These are phyloP conservation scores for Leccinum variabile DNA, from an alignment of 1,284 basidiomycete genomes.

Conservation along the genomic window DNA sequence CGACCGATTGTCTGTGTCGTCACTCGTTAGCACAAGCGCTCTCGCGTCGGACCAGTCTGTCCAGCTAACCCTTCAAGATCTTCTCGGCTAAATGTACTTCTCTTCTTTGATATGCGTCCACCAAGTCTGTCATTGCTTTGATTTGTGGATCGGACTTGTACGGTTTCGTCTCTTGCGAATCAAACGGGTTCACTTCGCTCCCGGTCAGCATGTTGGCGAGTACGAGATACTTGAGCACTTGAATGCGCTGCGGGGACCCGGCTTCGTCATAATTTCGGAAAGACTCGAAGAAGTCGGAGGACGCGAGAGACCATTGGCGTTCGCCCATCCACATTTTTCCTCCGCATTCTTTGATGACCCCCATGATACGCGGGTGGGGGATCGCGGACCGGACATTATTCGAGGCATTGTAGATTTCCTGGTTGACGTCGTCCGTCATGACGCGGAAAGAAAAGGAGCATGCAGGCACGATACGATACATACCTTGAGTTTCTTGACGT, in stretches of 20 bases:
- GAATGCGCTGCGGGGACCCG: slow-evolving; percentile 93
- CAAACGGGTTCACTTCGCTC: slow-evolving; percentile 98
- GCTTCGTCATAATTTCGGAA: slow-evolving; percentile 99
- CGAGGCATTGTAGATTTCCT: slow-evolving; percentile 97
- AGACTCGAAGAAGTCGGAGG: slow-evolving; percentile 97
- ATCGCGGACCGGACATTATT: slow-evolving; percentile 94
- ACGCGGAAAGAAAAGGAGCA: not conserved
- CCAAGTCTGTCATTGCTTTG: slow-evolving; percentile 96
- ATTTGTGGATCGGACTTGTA: slow-evolving; percentile 98
- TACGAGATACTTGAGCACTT: slow-evolving; percentile 98
- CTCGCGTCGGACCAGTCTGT: not conserved
- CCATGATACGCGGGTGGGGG: slow-evolving; percentile 98
- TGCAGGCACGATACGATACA: not conserved
- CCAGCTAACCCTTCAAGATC: slow-evolving; percentile 77
- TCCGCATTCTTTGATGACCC: slow-evolving; percentile 98
- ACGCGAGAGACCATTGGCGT: slow-evolving; percentile 97
- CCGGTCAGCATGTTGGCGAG: slow-evolving; percentile 98
- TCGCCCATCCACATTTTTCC: slow-evolving; percentile 99
- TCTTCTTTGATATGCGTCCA: slow-evolving; percentile 92
- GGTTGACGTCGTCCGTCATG: slow-evolving; percentile 6
- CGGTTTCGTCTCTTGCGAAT: slow-evolving; percentile 99
- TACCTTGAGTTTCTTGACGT: slow-evolving; percentile 94
- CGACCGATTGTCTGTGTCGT: slow-evolving; percentile 73
- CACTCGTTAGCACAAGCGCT: slow-evolving; percentile 1
- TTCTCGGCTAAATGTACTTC: slow-evolving; percentile 97